Evolutionary conservation across 345 rosid genomes (phyloP).

Genomic region (Citrus reticulata): DNA sequence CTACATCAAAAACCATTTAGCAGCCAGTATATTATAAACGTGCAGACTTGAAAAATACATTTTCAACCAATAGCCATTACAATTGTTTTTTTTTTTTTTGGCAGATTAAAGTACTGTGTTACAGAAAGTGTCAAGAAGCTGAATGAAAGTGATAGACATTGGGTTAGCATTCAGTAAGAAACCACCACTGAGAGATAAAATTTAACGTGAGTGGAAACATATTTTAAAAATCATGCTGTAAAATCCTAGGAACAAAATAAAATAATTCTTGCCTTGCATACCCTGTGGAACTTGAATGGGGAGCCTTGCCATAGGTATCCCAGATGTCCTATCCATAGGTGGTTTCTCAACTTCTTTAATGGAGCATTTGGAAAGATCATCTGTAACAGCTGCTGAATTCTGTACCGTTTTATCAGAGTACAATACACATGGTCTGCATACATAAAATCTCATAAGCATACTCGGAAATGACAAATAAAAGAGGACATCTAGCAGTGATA

Average conservation of each 20-base stretch:
- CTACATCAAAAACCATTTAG: slow-evolving; percentile 24
- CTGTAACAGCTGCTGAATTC: slow-evolving; percentile 54
- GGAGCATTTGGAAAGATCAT: slow-evolving; percentile 79
- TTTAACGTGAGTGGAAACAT: background rate
- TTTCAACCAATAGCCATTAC: background rate
- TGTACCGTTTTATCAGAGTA: slow-evolving; percentile 66
- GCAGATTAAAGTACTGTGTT: background rate
- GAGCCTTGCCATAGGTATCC: slow-evolving; percentile 67
- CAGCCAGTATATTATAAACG: background rate
- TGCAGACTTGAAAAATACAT: background rate
- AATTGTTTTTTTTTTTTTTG: background rate
- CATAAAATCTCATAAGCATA: slow-evolving; percentile 8
- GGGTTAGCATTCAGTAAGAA: background rate
- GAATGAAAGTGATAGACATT: too few relatives aligned
- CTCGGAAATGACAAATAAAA: background rate
- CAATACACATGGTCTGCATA: slow-evolving; percentile 74
- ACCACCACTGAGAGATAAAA: background rate
- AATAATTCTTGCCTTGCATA: slow-evolving; percentile 40
- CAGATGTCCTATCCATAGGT: slow-evolving; percentile 50
- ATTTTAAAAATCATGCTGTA: background rate
- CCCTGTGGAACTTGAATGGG: slow-evolving; percentile 83
- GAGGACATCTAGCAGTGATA: background rate
- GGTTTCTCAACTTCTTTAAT: slow-evolving; percentile 71
- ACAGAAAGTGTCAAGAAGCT: too few relatives aligned
- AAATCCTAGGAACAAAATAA: background rate